phyloP scores from a whole-genome alignment of 2,329 filamentous ascomycete genomes.

The Helminthosporium solani region DNA sequence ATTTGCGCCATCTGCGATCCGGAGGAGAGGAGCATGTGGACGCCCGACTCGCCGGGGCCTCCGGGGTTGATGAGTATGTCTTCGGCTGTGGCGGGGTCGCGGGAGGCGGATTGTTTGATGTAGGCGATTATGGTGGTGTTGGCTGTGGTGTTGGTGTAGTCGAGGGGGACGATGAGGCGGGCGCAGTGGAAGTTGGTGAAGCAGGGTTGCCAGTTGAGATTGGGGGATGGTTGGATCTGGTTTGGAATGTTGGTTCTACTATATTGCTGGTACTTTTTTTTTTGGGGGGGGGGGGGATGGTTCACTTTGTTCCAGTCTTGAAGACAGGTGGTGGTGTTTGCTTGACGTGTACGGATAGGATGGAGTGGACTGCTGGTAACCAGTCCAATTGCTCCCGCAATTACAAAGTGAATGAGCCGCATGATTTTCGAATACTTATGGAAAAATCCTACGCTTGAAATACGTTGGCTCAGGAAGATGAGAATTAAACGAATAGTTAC shows the following conservation, averaged over 20 bases:
- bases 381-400: not conserved
- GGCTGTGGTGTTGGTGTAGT: conserved; percentile 18
- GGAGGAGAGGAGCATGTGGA: conserved; percentile 30
- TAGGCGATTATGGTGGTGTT: conserved; percentile 46
- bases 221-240: conserved; percentile 1
- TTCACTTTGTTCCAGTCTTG: not conserved
- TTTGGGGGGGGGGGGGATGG: not conserved
- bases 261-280: no score
- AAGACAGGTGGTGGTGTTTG: not conserved
- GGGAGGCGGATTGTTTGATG: conserved; percentile 37
- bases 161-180: conserved; percentile 51
- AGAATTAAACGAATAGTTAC: no score
- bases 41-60: conserved; percentile 49
- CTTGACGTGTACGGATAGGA: not conserved
- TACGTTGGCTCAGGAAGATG: no score
- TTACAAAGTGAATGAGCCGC: not conserved
- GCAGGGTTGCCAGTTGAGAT: conserved; percentile 33
- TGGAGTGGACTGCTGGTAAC: not conserved
- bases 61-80: conserved; percentile 52
- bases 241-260: no score
- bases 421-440: not conserved
- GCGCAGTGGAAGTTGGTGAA: conserved; percentile 51
- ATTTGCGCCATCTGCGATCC: not conserved
- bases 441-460: no score
- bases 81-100: conserved; percentile 40